Conservation (phyloP, 2,329 filamentous ascomycete genomes). For the Talaromyces sp. region DNA sequence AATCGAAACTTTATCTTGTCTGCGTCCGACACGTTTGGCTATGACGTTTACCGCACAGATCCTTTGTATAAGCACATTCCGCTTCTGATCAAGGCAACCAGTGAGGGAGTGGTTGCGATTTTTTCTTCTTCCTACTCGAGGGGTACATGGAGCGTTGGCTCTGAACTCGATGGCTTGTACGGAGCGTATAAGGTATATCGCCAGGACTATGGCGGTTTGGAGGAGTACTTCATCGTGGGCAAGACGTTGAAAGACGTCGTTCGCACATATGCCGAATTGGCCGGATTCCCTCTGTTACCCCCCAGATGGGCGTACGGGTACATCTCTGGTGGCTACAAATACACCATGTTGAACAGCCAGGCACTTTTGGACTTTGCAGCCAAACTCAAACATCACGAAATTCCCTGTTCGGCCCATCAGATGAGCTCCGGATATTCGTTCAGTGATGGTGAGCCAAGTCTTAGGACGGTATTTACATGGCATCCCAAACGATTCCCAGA, state of each 20-base stretch:
- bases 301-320: conserved; percentile 72
- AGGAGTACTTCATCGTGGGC: conserved; percentile 67
- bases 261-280: conserved; percentile 61
- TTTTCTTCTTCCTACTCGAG: conserved; percentile 65
- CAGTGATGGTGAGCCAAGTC: conserved; percentile 63
- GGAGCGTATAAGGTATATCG: conserved; percentile 70
- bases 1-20: conserved; percentile 64
- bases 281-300: conserved; percentile 64
- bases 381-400: conserved; percentile 61
- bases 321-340: conserved; percentile 64
- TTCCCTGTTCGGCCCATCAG: conserved; percentile 67
- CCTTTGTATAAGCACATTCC: conserved; percentile 74
- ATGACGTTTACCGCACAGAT: conserved; percentile 67
- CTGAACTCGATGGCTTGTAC: conserved; percentile 73
- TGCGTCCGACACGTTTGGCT: conserved; percentile 69
- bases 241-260: conserved; percentile 65
- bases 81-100: conserved; percentile 64
- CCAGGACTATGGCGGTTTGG: conserved; percentile 67
- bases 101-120: conserved; percentile 60
- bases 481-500: conserved; percentile 67
- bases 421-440: conserved; percentile 72
- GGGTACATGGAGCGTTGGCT: conserved; percentile 63
- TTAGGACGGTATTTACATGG: conserved; percentile 69
- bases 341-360: conserved; percentile 57
- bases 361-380: conserved; percentile 58